phyloP scores from a whole-genome alignment of 352 stramenopile genomes.

The Globisporangium ultimum region DNA sequence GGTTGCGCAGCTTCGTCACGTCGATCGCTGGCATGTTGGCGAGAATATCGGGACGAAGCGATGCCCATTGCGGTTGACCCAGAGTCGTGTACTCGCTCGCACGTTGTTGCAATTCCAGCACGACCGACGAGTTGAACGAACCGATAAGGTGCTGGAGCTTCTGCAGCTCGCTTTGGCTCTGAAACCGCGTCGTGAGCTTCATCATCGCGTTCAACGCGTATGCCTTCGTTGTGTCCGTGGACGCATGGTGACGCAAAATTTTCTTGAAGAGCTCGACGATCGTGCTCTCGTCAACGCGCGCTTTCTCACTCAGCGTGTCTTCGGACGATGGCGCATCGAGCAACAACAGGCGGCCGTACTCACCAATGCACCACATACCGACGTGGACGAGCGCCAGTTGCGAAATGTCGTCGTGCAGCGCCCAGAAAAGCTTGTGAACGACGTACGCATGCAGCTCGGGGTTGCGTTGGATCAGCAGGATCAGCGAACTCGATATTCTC shows the following conservation, averaged over 20 bases:
- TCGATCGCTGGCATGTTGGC: constrained; percentile 95
- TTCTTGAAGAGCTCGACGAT: constrained; percentile 75
- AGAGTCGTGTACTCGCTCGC: constrained; percentile 94
- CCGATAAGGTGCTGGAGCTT: constrained; percentile 87
- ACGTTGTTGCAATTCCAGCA: constrained; percentile 96
- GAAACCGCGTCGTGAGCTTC: constrained; percentile 95
- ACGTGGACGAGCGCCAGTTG: constrained; percentile 97
- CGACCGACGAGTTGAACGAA: constrained; percentile 89
- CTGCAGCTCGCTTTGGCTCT: constrained; percentile 51
- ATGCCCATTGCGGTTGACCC: constrained; percentile 69
- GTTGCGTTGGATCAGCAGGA: constrained; percentile 94
- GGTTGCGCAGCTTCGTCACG: constrained; percentile 67
- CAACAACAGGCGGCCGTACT: constrained; percentile 94
- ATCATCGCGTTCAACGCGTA: constrained; percentile 90
- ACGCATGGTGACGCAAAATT: constrained; percentile 79
- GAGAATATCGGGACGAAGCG: constrained; percentile 85
- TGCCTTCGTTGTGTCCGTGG: constrained; percentile 76
- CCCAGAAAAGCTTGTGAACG: constrained; percentile 97
- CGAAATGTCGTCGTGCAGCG: constrained; percentile 93
- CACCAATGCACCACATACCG: constrained; percentile 97
- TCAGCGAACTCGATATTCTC: constrained; percentile 93
- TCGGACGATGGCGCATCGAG: constrained; percentile 52
- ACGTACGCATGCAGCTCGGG: constrained; percentile 91
- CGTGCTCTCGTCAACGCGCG: constrained; percentile 55
- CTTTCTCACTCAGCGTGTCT: constrained; percentile 65